Evolutionary conservation across 208 protist species (phyloP), one percentile per base, ranked within the genome.

Genomic region (Acanthamoeba royreba): DNA sequence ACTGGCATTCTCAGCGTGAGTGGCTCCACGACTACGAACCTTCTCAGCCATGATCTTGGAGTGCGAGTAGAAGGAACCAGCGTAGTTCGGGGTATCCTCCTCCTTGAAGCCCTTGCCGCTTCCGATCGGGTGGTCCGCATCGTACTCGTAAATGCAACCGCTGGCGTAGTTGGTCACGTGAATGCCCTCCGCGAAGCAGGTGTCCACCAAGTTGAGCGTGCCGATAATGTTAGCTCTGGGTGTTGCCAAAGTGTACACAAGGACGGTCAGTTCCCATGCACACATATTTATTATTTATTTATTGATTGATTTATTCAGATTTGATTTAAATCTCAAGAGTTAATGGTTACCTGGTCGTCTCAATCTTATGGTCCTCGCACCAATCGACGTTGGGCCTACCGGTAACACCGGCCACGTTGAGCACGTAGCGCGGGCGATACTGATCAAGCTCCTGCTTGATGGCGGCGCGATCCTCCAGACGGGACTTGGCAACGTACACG

Each of bases 381-480:
- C 97, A 98, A 93, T 98, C 97, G 22, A 98, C 95, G 93, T 98
- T 98, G 19, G 97, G 97, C 47, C 96, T 55, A 1, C 97, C 97
- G 42, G 97, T 98, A 33, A 95, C 43, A 38, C 96, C 96, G 43
- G 96, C 96, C 40, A 86, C 94, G 69, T 97, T 97, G 0, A 97
- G 47, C 11, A 97, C 95, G 11, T 83, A 83, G 42, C 52, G 66
- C 31, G 96, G 96, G 58, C 96, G 77, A 8, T 93, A 19, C 45
- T 4, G 9, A 55, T 95, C 86, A 43, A 97, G 55, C 25, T 97
- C 96, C 43, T n/a, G 55, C 42, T 46, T 19, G 17, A 91, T 72
- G 47, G 85, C 85, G 42, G 49, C 85, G 22, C 85, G 25, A 40
- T 91, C 85, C 52, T 91, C 85, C 8, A 91, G 85, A 17, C 85